Evolutionary conservation across 2,329 filamentous ascomycete genomes (phyloP).

Genomic region (Waltergamsia citrina): DNA sequence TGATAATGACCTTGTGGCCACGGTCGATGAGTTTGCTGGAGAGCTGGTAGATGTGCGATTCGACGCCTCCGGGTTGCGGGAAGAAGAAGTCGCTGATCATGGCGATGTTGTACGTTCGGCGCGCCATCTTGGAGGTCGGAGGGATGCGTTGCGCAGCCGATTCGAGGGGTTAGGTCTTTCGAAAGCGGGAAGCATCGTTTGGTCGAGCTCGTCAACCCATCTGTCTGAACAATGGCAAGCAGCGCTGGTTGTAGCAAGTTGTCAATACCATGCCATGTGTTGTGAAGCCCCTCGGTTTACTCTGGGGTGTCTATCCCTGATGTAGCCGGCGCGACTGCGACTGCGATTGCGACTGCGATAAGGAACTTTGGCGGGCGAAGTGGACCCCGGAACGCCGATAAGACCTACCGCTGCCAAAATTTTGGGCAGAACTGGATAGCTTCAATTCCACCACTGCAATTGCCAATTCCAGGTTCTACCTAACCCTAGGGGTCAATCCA

Average conservation of each 20-base stretch:
- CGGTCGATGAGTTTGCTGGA: conserved; percentile 94
- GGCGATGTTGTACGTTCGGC: conserved; percentile 56
- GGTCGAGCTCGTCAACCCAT: no score
- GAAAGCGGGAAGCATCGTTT: not conserved
- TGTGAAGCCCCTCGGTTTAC: not conserved
- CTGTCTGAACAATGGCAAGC: no score
- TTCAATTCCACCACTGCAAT: no score
- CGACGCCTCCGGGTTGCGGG: conserved; percentile 89
- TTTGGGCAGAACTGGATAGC: no score
- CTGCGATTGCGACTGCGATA: no score
- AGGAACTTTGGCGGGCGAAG: no score
- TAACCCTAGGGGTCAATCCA: no score
- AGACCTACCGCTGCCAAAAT: no score
- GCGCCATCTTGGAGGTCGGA: conserved; percentile 33
- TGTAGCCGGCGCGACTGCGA: no score
- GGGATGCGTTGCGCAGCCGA: conserved; percentile 1
- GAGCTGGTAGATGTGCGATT: conserved; percentile 97
- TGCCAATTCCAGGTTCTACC: no score
- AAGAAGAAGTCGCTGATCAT: conserved; percentile 99
- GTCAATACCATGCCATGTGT: not conserved
- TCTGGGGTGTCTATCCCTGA: no score
- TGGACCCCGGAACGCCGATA: no score
- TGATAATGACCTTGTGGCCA: conserved; percentile 95
- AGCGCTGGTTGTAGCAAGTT: not conserved
- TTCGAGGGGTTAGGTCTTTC: not conserved